These are phyloP conservation scores for Microsporum canis DNA, from an alignment of 2,329 filamentous ascomycete species.

Conservation along the genomic window DNA sequence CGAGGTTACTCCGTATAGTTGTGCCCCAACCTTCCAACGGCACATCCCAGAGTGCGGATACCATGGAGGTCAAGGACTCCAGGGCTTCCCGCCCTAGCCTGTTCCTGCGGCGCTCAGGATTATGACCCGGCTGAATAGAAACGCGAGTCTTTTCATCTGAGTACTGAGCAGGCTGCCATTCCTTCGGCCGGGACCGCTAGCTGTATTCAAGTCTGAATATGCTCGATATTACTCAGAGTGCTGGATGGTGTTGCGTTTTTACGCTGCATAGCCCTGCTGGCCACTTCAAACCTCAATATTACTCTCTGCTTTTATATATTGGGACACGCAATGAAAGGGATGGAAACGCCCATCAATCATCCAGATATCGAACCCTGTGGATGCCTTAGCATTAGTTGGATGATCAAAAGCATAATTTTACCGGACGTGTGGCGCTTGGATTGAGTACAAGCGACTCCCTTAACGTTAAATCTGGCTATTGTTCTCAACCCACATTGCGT, in stretches of 20 bases:
- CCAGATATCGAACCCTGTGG: neutral
- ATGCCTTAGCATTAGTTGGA: neutral
- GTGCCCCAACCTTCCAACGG: neutral
- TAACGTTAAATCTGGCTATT: constrained; percentile 2
- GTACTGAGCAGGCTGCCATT: neutral
- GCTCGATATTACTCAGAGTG: neutral
- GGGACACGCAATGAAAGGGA: neutral
- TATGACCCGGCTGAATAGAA: neutral
- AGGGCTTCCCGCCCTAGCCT: neutral
- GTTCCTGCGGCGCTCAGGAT: neutral
- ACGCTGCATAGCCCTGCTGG: neutral
- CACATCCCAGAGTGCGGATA: constrained; percentile 1
- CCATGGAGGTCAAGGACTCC: neutral
- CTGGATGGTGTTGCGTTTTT: neutral
- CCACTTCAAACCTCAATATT: neutral
- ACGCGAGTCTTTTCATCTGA: neutral
- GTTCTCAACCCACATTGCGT: neutral
- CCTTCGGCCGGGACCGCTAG: neutral
- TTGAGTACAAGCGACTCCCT: constrained; percentile 1
- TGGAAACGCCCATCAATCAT: neutral
- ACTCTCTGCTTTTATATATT: neutral
- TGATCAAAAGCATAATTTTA: constrained; percentile 3
- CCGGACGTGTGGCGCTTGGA: constrained; percentile 1
- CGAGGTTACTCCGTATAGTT: constrained; percentile 9
- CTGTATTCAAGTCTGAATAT: too few species aligned